Conservation (phyloP, 2,329 filamentous ascomycete species). For the Curvularia sp. region DNA sequence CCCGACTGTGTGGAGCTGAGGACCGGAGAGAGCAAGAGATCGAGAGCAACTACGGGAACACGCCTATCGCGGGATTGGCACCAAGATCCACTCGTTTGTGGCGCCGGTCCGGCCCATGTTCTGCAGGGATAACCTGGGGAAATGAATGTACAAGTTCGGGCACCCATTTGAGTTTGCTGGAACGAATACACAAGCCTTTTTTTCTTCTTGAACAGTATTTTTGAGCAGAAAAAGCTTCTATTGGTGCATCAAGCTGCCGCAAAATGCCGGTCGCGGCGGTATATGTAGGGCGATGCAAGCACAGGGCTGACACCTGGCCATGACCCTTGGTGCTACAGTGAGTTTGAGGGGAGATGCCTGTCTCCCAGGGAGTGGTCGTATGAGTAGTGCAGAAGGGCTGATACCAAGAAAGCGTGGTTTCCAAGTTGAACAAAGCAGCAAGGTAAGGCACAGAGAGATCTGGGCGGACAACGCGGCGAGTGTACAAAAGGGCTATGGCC, state of each 20-base stretch:
- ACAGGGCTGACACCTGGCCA: neutral
- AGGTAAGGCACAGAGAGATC: neutral
- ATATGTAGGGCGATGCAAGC: neutral
- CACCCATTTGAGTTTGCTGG: neutral
- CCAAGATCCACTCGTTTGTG: constrained; percentile 6
- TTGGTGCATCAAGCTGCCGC: neutral
- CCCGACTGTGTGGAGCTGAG: neutral
- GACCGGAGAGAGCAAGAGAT: neutral
- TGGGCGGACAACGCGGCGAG: constrained; percentile 8
- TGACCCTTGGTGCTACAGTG: neutral
- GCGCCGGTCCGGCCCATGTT: constrained; percentile 12
- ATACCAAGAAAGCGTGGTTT: neutral
- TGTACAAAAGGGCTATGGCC: neutral
- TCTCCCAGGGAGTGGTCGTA: neutral
- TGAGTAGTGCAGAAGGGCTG: neutral
- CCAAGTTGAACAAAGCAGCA: neutral
- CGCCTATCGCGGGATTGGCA: constrained; percentile 9
- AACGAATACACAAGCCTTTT: neutral
- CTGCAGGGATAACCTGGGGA: constrained; percentile 1
- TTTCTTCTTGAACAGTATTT: neutral
- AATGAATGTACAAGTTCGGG: neutral
- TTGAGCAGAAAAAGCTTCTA: neutral
- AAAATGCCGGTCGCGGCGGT: neutral
- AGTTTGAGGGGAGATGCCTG: neutral
- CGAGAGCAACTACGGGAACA: constrained; percentile 4